phyloP scores from a whole-genome alignment of 192 early-diverging fungal species.

The Entomortierella chlamydospora region DNA sequence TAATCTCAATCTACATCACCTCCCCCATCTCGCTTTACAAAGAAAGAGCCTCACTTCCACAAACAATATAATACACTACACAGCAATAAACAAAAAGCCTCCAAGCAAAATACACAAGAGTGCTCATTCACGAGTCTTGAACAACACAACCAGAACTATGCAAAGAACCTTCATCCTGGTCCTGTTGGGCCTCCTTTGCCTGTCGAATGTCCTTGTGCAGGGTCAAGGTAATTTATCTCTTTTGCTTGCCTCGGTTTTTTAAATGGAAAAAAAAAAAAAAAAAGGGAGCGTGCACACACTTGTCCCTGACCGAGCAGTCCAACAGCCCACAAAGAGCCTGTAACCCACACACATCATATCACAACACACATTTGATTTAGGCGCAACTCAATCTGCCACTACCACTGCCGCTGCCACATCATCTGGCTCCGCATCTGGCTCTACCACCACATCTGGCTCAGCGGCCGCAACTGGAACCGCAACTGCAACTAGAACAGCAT shows the following conservation, averaged over 20 bases:
- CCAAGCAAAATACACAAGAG: not conserved
- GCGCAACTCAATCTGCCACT: too few species aligned
- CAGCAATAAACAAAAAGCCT: too few species aligned
- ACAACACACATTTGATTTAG: too few species aligned
- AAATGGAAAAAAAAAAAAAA: not conserved
- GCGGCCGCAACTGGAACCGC: conserved; percentile 9
- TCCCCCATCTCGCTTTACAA: too few species aligned
- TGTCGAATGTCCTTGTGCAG: conserved; percentile 37
- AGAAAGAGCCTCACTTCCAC: too few species aligned
- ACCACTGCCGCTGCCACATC: not conserved
- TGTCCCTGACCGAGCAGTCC: conserved; percentile 1
- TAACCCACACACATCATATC: too few species aligned
- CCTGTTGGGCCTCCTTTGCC: conserved; percentile 29
- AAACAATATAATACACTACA: too few species aligned
- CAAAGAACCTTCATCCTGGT: conserved; percentile 16
- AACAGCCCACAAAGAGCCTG: not conserved
- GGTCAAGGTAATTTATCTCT: conserved; percentile 33
- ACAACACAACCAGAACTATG: not conserved
- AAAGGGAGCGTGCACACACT: not conserved
- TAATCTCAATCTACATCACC: too few species aligned
- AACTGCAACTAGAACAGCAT: not conserved
- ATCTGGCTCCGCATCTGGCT: not conserved
- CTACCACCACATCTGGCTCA: not conserved
- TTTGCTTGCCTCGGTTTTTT: too few species aligned
- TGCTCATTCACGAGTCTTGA: not conserved